A percentile compares a stretch with the other conserved stretches of the same genome.
phyloP scores from a whole-genome alignment of 2,329 filamentous ascomycete species.

The Fusarium euwallaceae region DNA sequence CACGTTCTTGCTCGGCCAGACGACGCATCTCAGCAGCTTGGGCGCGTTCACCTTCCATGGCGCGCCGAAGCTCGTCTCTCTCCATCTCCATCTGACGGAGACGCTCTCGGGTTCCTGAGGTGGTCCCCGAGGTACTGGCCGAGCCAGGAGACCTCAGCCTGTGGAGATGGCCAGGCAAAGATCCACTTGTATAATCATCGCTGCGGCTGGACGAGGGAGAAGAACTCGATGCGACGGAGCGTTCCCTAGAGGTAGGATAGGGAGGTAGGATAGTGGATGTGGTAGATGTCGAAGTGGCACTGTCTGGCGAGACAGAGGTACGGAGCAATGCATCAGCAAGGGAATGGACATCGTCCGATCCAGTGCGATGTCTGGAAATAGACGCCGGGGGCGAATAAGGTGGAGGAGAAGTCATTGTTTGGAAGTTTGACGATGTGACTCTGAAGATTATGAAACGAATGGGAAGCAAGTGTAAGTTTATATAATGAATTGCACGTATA shows the following conservation, averaged over 20 bases:
- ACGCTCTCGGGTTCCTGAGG: constrained; percentile 18
- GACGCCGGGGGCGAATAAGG: constrained; percentile 17
- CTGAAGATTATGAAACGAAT: background rate
- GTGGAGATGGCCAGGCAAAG: constrained; percentile 4
- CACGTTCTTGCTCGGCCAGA: background rate
- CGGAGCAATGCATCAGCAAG: background rate
- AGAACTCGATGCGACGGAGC: background rate
- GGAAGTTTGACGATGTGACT: background rate
- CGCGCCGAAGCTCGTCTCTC: constrained; percentile 17
- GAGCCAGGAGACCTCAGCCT: constrained; percentile 10
- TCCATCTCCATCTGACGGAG: constrained; percentile 26
- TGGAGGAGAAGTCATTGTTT: constrained; percentile 24
- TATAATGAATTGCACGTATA: constrained; percentile 4
- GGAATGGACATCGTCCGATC: background rate
- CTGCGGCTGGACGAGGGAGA: background rate
- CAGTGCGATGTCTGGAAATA: background rate
- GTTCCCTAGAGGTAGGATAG: constrained; percentile 15
- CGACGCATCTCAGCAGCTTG: constrained; percentile 2
- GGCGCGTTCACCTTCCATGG: constrained; percentile 19
- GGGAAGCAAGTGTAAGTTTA: background rate
- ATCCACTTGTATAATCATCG: background rate
- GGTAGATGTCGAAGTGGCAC: constrained; percentile 8
- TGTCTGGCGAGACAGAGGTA: background rate
- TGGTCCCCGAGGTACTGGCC: constrained; percentile 8
- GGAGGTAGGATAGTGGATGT: constrained; percentile 16